A percentile compares a stretch with the other conserved stretches of the same genome.
Conservation (phyloP, 1,284 basidiomycete genomes). For the Sphaerobolus stellatus region DNA sequence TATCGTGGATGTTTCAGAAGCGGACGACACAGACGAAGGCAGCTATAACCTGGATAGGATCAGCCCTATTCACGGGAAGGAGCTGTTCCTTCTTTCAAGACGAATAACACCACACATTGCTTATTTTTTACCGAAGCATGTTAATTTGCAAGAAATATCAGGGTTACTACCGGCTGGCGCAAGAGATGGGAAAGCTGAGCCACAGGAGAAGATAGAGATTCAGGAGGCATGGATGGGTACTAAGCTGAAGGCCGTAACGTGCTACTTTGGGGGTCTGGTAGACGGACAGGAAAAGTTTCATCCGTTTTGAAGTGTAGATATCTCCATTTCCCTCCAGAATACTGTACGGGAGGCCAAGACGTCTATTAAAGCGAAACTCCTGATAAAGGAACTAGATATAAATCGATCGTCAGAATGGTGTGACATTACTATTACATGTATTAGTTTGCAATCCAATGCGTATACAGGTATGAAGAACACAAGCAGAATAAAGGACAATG, state of each 20-base stretch:
- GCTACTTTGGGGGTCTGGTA: slow-evolving; percentile 77
- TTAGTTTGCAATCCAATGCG: too few species aligned
- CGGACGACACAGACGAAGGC: slow-evolving; percentile 18
- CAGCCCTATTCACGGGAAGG: slow-evolving; percentile 76
- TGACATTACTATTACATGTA: too few species aligned
- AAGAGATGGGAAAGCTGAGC: slow-evolving; percentile 10
- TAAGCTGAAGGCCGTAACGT: slow-evolving; percentile 82
- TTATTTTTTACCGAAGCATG: slow-evolving; percentile 88
- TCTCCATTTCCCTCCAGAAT: too few species aligned
- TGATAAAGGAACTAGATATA: too few species aligned
- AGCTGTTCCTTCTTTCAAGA: slow-evolving; percentile 75
- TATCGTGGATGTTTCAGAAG: not conserved
- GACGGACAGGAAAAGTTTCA: slow-evolving; percentile 61
- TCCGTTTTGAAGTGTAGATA: too few species aligned
- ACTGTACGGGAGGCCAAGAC: too few species aligned
- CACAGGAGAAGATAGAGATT: slow-evolving; percentile 63
- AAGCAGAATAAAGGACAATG: not conserved
- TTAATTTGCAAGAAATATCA: slow-evolving; percentile 71
- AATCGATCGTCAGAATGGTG: too few species aligned
- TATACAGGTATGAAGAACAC: not conserved
- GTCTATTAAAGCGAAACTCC: too few species aligned
- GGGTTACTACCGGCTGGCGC: slow-evolving; percentile 38
- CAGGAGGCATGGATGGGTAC: slow-evolving; percentile 89
- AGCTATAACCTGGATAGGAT: slow-evolving; percentile 73
- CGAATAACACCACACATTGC: slow-evolving; percentile 79